Evolutionary conservation across 345 rosid species (phyloP).

Genomic region (Microcos paniculata): DNA sequence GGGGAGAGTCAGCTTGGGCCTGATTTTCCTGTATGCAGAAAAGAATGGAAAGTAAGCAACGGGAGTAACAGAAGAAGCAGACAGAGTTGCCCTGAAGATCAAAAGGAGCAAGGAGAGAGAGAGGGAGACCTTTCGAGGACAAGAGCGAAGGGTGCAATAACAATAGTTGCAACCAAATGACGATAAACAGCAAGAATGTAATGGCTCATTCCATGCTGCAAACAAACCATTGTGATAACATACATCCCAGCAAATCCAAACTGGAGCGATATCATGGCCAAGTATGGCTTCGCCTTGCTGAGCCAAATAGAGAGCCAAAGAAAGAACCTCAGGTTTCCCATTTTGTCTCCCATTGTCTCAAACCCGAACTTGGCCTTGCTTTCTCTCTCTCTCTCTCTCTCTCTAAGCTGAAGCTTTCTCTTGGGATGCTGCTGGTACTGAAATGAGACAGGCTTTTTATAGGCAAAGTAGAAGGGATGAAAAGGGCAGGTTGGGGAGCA

Average conservation of each 20-base stretch:
- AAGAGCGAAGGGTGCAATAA: conserved; percentile 81
- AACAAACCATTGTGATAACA: conserved; percentile 69
- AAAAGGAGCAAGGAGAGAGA: background rate
- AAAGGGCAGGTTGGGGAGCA: too few species aligned
- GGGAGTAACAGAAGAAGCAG: background rate
- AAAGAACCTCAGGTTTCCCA: background rate
- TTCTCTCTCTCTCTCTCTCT: background rate
- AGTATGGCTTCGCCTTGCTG: conserved; percentile 52
- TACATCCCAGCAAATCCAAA: conserved; percentile 94
- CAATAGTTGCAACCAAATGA: conserved; percentile 65
- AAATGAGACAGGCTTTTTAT: conserved; percentile 33
- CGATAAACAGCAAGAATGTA: conserved; percentile 75
- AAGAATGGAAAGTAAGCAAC: background rate
- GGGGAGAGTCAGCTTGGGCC: conserved; percentile 83
- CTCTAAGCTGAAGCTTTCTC: background rate
- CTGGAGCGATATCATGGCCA: conserved; percentile 74
- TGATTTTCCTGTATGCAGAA: conserved; percentile 57
- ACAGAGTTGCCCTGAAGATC: background rate
- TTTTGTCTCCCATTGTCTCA: conserved; percentile 23
- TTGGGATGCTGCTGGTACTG: background rate
- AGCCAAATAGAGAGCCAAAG: background rate
- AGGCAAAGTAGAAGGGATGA: conserved; percentile 18
- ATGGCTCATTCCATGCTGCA: conserved; percentile 82
- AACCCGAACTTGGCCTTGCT: background rate
- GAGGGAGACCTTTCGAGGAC: conserved; percentile 63